Base-by-base conservation (phyloP, 1,284 basidiomycete species). In the Irpex lacteus region DNA sequence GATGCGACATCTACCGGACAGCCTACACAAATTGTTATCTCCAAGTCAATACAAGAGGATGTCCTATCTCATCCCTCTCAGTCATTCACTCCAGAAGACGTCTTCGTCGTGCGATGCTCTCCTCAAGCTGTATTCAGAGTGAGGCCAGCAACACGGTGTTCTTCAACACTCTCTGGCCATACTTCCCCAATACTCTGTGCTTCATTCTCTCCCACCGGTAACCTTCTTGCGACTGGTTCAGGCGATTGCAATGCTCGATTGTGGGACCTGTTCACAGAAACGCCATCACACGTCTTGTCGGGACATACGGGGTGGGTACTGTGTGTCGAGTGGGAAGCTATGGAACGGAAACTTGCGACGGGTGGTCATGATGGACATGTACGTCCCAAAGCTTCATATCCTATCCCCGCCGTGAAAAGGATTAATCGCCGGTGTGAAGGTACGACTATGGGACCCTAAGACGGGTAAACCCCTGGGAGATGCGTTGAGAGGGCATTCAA, bases 61-160 rank as follows among this genome's bases (percentile, higher is more conserved):
- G 84, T 96, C 1, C 80, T 98, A 2, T 79, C 82, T 4, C 90
- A 94, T 66, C 81, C 90, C 0, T 86, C 86, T 0, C 82, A 86
- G 40, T 80, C 85, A 0, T 94, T 94, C 73, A 91, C 92, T 0
- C 84, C 90, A 7, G 96, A 98, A 83, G 94, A 94, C 73, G 84
- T 96, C 9, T 89, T 98, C 65, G 83, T 92, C 61, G 83, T 98
- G 36, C 87, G 90, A 71, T 98, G 95, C 75, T 89, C 96, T 50
- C 97, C 98, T 2, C 96, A 98, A 76, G 96, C 96, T 18, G 93
- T 99, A 1, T 99, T 98, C 79, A 89, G 90, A 69, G 97, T 99
- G 11, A 83, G 96, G 68, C 94, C 94, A 50, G 95, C 98, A 15
- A 96, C 94, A 49, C 80, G 97, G 66, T 98, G 97, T 76, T 96